phyloP scores from a whole-genome alignment of 805 yeast genomes.

The Millerozyma miso region DNA sequence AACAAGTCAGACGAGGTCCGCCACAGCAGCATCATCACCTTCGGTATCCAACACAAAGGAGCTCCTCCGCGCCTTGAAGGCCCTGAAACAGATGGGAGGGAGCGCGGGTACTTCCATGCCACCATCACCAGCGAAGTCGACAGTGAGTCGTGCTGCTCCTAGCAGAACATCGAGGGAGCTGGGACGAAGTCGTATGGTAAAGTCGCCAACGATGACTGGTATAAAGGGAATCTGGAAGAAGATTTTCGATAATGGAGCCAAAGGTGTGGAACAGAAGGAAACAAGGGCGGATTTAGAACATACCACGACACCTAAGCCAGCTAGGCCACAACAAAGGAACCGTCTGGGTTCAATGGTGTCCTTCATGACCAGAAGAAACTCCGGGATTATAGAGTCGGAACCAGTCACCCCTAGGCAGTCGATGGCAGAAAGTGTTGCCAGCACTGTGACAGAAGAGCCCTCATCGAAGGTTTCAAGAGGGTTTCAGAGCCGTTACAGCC shows the following conservation, averaged over 20 bases:
- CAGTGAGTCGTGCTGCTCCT: neutral
- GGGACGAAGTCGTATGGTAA: conserved; percentile 19
- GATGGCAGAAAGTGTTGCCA: neutral
- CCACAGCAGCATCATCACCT: neutral
- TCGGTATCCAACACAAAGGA: neutral
- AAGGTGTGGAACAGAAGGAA: neutral
- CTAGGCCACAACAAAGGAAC: neutral
- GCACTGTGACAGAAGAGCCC: neutral
- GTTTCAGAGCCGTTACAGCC: neutral
- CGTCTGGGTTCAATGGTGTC: neutral
- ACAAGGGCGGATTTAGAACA: too few species aligned
- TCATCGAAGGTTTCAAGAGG: neutral
- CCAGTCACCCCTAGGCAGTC: neutral
- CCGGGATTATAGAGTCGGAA: neutral
- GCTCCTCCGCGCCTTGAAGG: neutral
- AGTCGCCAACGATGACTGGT: conserved; percentile 24
- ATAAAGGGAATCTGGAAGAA: conserved; percentile 16
- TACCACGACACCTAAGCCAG: neutral
- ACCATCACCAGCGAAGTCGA: neutral
- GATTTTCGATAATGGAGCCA: conserved; percentile 1
- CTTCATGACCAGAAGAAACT: neutral
- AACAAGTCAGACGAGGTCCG: neutral
- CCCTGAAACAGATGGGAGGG: neutral
- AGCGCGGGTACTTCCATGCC: neutral
- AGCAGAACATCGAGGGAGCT: neutral